Evolutionary conservation across 148 eudicot species (phyloP), one percentile per base, ranked within the genome.

Genomic region (Gaultheria prostrata): DNA sequence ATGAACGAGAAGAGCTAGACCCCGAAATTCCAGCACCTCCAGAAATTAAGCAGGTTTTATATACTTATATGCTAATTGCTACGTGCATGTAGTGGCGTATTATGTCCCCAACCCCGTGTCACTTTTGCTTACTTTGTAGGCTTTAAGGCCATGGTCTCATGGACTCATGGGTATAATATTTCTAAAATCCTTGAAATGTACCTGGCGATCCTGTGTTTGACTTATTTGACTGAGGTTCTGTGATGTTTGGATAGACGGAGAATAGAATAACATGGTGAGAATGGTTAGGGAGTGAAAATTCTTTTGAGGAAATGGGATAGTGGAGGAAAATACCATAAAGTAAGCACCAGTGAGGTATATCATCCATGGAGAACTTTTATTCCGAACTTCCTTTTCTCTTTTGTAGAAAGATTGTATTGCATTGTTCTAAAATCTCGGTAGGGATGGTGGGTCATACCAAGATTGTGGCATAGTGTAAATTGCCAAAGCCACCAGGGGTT

Each of bases 1-100:
- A 94, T 78, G 98, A 97, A 88, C 92, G 95, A 48, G 98, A 94
- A 84, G 98, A 94, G 88, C 85, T 95, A 86, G 98, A 92, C 73
- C 98, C 98, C 80, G 99, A 97, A 87, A 87, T 97, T 86, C 97
- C 99, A 63, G 95, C 98, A 11, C 99, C 99, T 82, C 99, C 99
- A 18, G 99, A 97, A 89, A 94, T 97, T 84, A 94, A 94, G 89
- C 93, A 92, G 98, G 97, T 94, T 65, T 67, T 74, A 70, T 43
- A 54, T 69, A 10, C 32, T 80, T 86, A 18, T 15, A 48, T 59
- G 69, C 53, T 39, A 17, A 21, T 43, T 69, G 46, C 17, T 56
- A 57, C 6, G 21, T 65, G 21, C 8, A 49, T 65, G 21, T 13
- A 49, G 28, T 81, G 63, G n/a, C 43, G 30, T 39, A 61, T 80